These are phyloP conservation scores for Mucuna pruriens DNA, from an alignment of 306 rosid species.

Conservation along the genomic window DNA sequence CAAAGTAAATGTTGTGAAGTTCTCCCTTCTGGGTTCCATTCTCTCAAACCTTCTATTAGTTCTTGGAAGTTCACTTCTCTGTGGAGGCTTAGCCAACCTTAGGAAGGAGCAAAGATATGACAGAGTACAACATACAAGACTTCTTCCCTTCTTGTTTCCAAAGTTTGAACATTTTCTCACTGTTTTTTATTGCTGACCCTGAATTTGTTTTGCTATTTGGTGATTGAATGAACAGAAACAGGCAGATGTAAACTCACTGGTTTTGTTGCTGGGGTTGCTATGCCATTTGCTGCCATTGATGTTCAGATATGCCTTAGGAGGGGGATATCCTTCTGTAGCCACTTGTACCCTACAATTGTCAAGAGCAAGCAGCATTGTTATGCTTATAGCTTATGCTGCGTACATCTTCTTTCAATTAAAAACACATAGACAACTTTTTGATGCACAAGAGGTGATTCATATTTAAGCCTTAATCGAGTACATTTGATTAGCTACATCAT, in stretches of 20 bases:
- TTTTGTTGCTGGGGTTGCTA: constrained; percentile 75
- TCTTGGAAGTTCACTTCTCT: constrained; percentile 86
- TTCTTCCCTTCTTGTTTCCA: not conserved
- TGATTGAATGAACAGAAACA: constrained; percentile 68
- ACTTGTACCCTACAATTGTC: constrained; percentile 68
- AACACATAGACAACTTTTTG: constrained; percentile 83
- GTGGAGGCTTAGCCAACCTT: constrained; percentile 81
- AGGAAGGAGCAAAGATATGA: constrained; percentile 72
- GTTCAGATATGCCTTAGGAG: constrained; percentile 52
- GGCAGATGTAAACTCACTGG: constrained; percentile 78
- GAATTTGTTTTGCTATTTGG: not conserved
- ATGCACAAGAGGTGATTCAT: constrained; percentile 62
- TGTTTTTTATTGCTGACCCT: not conserved
- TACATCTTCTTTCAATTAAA: constrained; percentile 82
- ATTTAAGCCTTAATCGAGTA: not conserved
- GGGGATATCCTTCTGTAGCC: constrained; percentile 32
- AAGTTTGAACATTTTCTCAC: not conserved
- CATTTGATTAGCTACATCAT: not conserved
- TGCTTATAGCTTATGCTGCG: constrained; percentile 79
- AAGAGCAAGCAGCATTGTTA: constrained; percentile 82
- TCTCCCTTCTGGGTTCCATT: constrained; percentile 86
- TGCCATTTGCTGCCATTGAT: constrained; percentile 87
- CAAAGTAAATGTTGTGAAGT: constrained; percentile 80
- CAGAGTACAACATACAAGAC: constrained; percentile 48
- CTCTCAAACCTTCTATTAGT: constrained; percentile 94